Conservation (phyloP, 495 filamentous ascomycete genomes). For the Aspergillus nidulans region DNA sequence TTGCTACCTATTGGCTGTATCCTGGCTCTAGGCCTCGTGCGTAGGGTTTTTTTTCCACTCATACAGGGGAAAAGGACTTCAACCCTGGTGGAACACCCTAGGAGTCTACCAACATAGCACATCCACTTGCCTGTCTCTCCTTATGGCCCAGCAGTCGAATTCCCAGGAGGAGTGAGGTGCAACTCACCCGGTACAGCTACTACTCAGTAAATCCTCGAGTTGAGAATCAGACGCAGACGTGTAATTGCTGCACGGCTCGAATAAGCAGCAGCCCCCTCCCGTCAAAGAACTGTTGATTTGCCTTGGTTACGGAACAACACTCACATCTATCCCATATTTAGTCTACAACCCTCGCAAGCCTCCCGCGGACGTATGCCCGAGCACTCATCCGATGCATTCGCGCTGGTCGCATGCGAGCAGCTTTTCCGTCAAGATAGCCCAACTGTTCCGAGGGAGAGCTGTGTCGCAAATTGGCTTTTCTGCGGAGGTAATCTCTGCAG, state of each 20-base stretch:
- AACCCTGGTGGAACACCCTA: too few species aligned
- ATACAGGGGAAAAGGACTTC: too few species aligned
- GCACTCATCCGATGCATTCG: background rate
- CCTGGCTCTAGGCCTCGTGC: background rate
- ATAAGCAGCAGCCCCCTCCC: background rate
- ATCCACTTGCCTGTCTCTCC: background rate
- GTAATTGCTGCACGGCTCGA: background rate
- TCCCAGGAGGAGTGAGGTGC: background rate
- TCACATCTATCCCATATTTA: background rate
- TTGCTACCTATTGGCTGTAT: background rate
- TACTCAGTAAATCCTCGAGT: background rate
- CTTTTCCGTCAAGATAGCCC: background rate
- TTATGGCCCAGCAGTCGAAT: background rate
- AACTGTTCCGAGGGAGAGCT: background rate
- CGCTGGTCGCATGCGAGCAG: background rate
- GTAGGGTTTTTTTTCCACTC: background rate
- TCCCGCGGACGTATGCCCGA: background rate
- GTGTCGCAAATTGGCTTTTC: background rate
- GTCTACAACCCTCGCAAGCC: background rate
- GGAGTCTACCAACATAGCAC: too few species aligned
- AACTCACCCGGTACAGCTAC: background rate
- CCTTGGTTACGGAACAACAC: background rate
- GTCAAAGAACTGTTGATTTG: background rate
- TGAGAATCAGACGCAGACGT: background rate
- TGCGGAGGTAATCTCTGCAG: background rate